Base-by-base conservation (phyloP, 495 filamentous ascomycete genomes). In the Xylaria castorea region DNA sequence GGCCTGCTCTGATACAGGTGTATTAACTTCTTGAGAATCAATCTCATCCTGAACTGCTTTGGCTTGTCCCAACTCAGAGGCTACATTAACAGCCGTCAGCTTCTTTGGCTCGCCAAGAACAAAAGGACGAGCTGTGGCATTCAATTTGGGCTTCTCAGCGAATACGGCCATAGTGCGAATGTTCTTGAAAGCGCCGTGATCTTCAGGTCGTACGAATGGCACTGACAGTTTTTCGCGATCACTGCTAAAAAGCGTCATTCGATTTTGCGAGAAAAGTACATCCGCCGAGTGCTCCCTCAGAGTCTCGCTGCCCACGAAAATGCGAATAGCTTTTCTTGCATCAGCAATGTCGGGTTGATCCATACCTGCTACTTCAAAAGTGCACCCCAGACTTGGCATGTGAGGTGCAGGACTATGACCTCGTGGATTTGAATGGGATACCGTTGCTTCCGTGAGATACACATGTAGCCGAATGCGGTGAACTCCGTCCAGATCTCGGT, bases 121-220 rank as follows among this genome's bases (percentile, higher is more conserved):
- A 50, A 86, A 87, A 53, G 84, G 85, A 7, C 83, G 82, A 5
- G 86, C 86, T 7, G 84, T 84, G 25, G 83, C 85, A 57, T 87
- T 87, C 48, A 88, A 78, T 61, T 84, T 85, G 4, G 79, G 80
- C 71, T 80, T 85, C 55, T 84, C 85, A 0, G 84, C 80, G n/a
- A 82, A 73, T 30, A 81, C 75, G 70, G 89, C 88, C 60, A 82
- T 83, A 9, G 92, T 93, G 75, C 83, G 89, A 30, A 98, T 83
- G 73, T 87, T 87, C 70, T 92, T 96, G 85, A 96, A 98, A 3
- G 89, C 82, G 11, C 83, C 84, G 66, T 97, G 94, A 72, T 94
- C 91, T 79, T 98, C 95, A n/a, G 96, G 97, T 51, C 95, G 89
- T 61, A 97, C 94, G 71, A 99, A 91, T 34, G 95, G 96, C 27